Conservation (phyloP, 2,329 filamentous ascomycete genomes). For the Ampelomyces quisqualis region DNA sequence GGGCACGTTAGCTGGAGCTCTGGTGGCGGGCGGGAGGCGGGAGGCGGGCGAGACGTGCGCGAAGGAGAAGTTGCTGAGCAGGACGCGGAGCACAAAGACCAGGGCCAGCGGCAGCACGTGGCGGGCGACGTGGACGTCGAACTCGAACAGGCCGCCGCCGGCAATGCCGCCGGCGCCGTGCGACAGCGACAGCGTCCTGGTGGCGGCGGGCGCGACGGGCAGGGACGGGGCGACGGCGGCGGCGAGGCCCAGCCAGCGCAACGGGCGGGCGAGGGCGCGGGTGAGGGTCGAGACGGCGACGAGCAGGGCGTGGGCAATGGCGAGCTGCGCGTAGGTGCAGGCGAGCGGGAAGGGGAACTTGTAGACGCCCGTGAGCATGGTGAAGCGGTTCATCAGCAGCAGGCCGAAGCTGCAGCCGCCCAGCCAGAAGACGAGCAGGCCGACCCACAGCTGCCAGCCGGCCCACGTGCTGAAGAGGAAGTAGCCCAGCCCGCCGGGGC, state of each 20-base stretch:
- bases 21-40: not conserved
- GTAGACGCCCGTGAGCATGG: slow-evolving; percentile 53
- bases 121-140: slow-evolving; percentile 51
- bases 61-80: slow-evolving; percentile 57
- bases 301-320: slow-evolving; percentile 53
- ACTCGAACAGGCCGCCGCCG: slow-evolving; percentile 57
- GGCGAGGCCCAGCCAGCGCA: slow-evolving; percentile 48
- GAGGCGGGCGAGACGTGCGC: slow-evolving; percentile 42
- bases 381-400: slow-evolving; percentile 54
- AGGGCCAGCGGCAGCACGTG: slow-evolving; percentile 53
- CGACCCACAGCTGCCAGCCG: slow-evolving; percentile 53
- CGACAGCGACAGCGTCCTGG: slow-evolving; percentile 37
- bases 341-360: slow-evolving; percentile 56
- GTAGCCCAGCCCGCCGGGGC: slow-evolving; percentile 50
- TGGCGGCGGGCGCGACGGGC: slow-evolving; percentile 34
- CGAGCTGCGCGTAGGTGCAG: slow-evolving; percentile 53
- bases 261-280: slow-evolving; percentile 46
- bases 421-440: slow-evolving; percentile 51
- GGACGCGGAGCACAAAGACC: slow-evolving; percentile 53
- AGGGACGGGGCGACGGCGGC: slow-evolving; percentile 49
- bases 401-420: slow-evolving; percentile 51
- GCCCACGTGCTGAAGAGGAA: slow-evolving; percentile 51
- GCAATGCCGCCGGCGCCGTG: slow-evolving; percentile 52
- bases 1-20: slow-evolving; percentile 8
- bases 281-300: slow-evolving; percentile 52